Percentiles rank a stretch among this genome's conserved stretches.
phyloP scores from a whole-genome alignment of 1,284 basidiomycete species.

The Cutaneotrichosporon spelunceum region DNA sequence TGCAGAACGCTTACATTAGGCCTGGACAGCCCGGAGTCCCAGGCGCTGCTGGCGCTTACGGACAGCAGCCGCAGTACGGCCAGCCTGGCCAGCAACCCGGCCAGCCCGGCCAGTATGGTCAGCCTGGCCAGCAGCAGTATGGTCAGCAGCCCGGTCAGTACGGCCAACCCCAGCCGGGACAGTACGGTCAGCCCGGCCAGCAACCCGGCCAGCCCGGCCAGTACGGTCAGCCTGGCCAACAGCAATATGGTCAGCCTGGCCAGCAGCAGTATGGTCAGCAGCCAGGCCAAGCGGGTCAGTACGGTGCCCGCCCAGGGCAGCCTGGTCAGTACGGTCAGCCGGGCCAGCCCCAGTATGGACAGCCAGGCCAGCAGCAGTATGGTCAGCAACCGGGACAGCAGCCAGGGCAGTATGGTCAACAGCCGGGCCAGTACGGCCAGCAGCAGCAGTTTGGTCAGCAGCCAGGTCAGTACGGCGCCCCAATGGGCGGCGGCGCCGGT shows the following conservation, averaged over 20 bases:
- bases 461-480: constrained; percentile 19
- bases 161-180: constrained; percentile 22
- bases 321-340: constrained; percentile 35
- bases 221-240: constrained; percentile 38
- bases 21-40: constrained; percentile 9
- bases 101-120: constrained; percentile 31
- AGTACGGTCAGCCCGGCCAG: constrained; percentile 21
- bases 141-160: constrained; percentile 35
- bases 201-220: constrained; percentile 19
- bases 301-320: too few species aligned
- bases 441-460: constrained; percentile 32
- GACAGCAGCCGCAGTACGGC: constrained; percentile 21
- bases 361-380: constrained; percentile 32
- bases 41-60: constrained; percentile 15
- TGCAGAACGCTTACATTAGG: constrained; percentile 7
- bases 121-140: constrained; percentile 30
- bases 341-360: constrained; percentile 27
- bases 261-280: constrained; percentile 24
- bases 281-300: constrained; percentile 22
- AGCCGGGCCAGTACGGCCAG: constrained; percentile 28
- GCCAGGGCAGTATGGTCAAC: constrained; percentile 20
- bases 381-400: too few species aligned
- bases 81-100: constrained; percentile 25
- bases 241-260: constrained; percentile 27
- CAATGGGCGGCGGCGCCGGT: constrained; percentile 19